Evolutionary conservation across 345 rosid species (phyloP).

Genomic region (Rubroshorea leprosula): DNA sequence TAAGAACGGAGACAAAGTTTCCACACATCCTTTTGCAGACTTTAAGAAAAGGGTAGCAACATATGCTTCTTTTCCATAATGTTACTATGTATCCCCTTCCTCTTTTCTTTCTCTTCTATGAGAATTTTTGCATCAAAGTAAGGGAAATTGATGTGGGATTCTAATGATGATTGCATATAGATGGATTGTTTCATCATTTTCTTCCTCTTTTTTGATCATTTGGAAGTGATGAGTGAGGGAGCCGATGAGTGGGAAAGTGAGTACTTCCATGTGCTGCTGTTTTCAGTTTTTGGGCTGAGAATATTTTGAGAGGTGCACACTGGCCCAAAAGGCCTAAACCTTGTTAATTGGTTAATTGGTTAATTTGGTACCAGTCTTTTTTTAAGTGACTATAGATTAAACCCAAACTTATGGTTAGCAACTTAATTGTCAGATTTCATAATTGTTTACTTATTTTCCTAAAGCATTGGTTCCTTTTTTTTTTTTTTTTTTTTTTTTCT

Average conservation of each 20-base stretch:
- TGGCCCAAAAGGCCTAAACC: background rate
- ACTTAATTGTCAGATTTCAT: too few relatives aligned
- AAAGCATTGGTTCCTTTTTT: too few relatives aligned
- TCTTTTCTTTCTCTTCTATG: conserved; percentile 12
- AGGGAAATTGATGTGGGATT: conserved; percentile 36
- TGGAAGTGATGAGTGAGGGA: conserved; percentile 50
- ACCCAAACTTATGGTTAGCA: too few relatives aligned
- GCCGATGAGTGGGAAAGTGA: conserved; percentile 32
- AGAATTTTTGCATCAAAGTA: conserved; percentile 42
- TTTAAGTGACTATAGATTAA: too few relatives aligned
- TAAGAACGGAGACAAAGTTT: conserved; percentile 18
- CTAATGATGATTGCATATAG: conserved; percentile 8
- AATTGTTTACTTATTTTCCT: too few relatives aligned
- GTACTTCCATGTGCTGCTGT: conserved; percentile 23
- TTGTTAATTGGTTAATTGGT: background rate
- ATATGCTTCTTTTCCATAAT: conserved; percentile 29
- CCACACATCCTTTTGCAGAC: conserved; percentile 30
- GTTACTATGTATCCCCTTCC: conserved; percentile 19
- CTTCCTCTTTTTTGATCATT: conserved; percentile 26
- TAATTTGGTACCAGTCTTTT: background rate
- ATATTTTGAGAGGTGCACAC: conserved; percentile 7
- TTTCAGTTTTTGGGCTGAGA: conserved; percentile 13
- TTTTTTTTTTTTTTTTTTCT: too few relatives aligned
- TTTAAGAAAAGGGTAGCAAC: conserved; percentile 27
- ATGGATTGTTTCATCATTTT: conserved; percentile 5